Base-by-base conservation (phyloP, 2,329 filamentous ascomycete species). In the Lasiodiplodia sp. region DNA sequence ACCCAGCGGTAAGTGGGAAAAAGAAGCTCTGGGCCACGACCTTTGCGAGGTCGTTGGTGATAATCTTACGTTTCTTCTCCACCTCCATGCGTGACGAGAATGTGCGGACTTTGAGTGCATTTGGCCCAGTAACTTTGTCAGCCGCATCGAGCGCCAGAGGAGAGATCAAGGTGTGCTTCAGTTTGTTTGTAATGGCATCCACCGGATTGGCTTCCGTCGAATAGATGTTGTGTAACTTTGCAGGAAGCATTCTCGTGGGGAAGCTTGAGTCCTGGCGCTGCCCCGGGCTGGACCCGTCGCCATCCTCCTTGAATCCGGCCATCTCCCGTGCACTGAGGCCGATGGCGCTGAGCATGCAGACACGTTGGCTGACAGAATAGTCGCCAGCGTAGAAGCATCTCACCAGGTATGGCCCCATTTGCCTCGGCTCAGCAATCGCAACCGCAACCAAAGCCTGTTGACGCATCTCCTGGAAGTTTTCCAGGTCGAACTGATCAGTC, bases 351-450 rank as follows among this genome's bases (percentile, higher is more conserved):
- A 99, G 89, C 47, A 98, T 86, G 0, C 92, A 88, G 8, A 91
- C 92, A 49, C 96, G 87, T 77, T 98, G 95, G 0, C 90, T 88
- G 47, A 98, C 83, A 0, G 94, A 97, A 79, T 96, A 94, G 76
- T 99, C 96, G 18, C 94, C 94, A 52, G 93, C 91, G 77, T 97
- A 98, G 77, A 96, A 96, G 0, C 92, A 91, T 68, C 90, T 89
- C 3, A 91, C 89, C 69, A 96, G 92, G 91, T 93, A 96, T 16
- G 89, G 92, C 0, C 90, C 94, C 87, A 97, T 93, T 65, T 87
- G 85, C 60, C 87, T 83, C 0, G 96, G 93, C 71, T 92, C 88
- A 0, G 92, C 90, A 2, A 96, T 85, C 0, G 97, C 83, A 8
- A 97, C 81, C 0, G 94, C 92, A 55, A 97, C 89, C 83, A 99